Percentiles rank a stretch among this genome's conserved stretches.
These are phyloP conservation scores for Bipolaris zeicola DNA, from an alignment of 2,329 filamentous ascomycete genomes.

Conservation along the genomic window DNA sequence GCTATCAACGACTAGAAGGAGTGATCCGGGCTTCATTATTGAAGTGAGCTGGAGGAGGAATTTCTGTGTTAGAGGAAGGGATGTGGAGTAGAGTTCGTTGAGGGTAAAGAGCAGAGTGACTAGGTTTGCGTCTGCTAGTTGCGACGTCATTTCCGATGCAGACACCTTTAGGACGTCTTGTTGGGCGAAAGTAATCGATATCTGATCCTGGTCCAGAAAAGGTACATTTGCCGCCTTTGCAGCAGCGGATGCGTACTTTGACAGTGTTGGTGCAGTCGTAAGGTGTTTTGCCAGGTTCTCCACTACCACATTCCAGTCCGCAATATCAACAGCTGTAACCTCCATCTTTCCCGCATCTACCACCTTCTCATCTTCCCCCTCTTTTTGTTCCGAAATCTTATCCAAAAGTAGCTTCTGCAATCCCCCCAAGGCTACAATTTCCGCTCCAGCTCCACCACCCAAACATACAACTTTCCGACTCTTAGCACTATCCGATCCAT, in stretches of 20 bases:
- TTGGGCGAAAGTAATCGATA: constrained; percentile 54
- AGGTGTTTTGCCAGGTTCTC: constrained; percentile 63
- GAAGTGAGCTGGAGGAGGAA: constrained; percentile 74
- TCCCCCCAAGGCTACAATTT: constrained; percentile 68
- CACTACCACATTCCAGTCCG: constrained; percentile 73
- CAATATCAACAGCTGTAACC: constrained; percentile 78
- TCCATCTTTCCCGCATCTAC: constrained; percentile 23
- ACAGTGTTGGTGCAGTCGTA: constrained; percentile 55
- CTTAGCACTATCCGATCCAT: background rate
- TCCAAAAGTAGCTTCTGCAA: constrained; percentile 51
- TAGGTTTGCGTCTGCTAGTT: constrained; percentile 52
- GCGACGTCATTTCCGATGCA: constrained; percentile 41
- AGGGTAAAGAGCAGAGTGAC: constrained; percentile 91
- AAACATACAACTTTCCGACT: constrained; percentile 59
- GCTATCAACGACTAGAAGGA: constrained; percentile 87
- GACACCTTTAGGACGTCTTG: constrained; percentile 57
- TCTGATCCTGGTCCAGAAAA: constrained; percentile 37
- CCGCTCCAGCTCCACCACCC: constrained; percentile 69
- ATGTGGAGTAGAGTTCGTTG: constrained; percentile 88
- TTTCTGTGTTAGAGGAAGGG: constrained; percentile 73
- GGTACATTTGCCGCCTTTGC: constrained; percentile 50
- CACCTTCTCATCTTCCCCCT: background rate
- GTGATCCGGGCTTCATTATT: constrained; percentile 61
- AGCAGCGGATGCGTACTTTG: constrained; percentile 56
- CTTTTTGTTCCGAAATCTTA: background rate